These are phyloP conservation scores for Alternaria dauci DNA, from an alignment of 2,329 filamentous ascomycete species.

Conservation along the genomic window DNA sequence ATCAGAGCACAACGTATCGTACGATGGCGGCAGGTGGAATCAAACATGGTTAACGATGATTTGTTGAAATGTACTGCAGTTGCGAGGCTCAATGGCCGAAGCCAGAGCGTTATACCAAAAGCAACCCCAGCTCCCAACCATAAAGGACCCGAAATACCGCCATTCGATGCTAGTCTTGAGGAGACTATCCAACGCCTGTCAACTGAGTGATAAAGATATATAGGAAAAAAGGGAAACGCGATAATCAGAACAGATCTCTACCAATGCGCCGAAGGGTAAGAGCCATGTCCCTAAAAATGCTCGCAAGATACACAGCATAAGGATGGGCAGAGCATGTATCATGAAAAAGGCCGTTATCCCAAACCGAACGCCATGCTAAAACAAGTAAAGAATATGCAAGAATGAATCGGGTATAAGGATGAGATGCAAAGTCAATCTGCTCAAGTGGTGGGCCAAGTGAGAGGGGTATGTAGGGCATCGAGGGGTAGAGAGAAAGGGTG, in stretches of 20 bases:
- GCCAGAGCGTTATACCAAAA: constrained; percentile 23
- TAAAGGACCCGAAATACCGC: constrained; percentile 10
- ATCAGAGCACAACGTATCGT: background rate
- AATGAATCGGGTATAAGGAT: constrained; percentile 15
- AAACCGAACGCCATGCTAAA: constrained; percentile 37
- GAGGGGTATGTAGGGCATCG: constrained; percentile 1
- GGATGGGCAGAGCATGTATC: constrained; percentile 24
- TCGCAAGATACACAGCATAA: constrained; percentile 33
- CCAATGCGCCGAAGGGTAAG: constrained; percentile 19
- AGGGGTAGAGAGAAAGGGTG: background rate
- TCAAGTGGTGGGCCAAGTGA: background rate
- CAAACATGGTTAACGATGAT: background rate
- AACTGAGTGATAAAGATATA: constrained; percentile 13
- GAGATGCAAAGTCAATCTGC: background rate
- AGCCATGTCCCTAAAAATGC: constrained; percentile 28
- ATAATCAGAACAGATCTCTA: constrained; percentile 14
- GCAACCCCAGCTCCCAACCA: constrained; percentile 8
- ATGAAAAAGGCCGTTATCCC: constrained; percentile 23
- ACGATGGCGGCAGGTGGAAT: background rate
- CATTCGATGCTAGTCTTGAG: constrained; percentile 6
- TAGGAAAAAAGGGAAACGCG: background rate
- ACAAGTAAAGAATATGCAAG: constrained; percentile 11
- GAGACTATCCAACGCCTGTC: constrained; percentile 19
- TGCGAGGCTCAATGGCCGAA: constrained; percentile 21
- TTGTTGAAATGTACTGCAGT: constrained; percentile 19